Base-by-base conservation (phyloP, 257 asterid species). In the Paraleonurus japonicus region DNA sequence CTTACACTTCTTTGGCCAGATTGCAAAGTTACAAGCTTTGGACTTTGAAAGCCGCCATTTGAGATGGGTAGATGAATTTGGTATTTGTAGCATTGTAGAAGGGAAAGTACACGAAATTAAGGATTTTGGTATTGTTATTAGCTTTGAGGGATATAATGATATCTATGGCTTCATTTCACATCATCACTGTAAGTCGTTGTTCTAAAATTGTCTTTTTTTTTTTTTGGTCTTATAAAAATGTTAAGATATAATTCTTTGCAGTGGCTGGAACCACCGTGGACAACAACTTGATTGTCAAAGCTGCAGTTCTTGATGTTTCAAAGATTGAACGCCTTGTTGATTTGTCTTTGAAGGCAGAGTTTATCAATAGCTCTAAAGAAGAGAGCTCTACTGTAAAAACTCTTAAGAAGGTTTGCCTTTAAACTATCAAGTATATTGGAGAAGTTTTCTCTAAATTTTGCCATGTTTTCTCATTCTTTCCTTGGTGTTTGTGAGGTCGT, bases 241-340 rank as follows among this genome's bases (percentile, higher is more conserved):
- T 65, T 41, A 61, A 33, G 48, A 41, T 50, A 55, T 51, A 27
- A 19, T 75, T 71, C 35, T 74, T 76, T 84, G 73, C 93, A 95
- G 99, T 89, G 86, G 88, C 86, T 64, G 96, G 84, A 66, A 74
- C 78, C 74, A 67, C 69, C 17, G 37, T 86, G 81, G 88, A 85
- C 55, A 70, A 63, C 33, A 86, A 88, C 75, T 81, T 92, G 57
- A 79, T 83, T 76, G 74, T 95, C 54, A 81, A 48, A 69, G 96
- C 96, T 71, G 82, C 86, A 35, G 90, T 95, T 80, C 96, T 95
- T 69, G 99, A 95, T 83, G 85, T 92, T 80, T 89, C 98, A 27
- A 89, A 78, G 86, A 82, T 82, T 66, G 99, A 92, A 23, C 93
- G 89, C 76, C 90, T 95, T 26, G 92, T 95, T 73, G 99, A 95